Evolutionary conservation across 768 basidiomycete genomes (phyloP), one percentile per base, ranked within the genome.

Genomic region (Phaffia australis): DNA sequence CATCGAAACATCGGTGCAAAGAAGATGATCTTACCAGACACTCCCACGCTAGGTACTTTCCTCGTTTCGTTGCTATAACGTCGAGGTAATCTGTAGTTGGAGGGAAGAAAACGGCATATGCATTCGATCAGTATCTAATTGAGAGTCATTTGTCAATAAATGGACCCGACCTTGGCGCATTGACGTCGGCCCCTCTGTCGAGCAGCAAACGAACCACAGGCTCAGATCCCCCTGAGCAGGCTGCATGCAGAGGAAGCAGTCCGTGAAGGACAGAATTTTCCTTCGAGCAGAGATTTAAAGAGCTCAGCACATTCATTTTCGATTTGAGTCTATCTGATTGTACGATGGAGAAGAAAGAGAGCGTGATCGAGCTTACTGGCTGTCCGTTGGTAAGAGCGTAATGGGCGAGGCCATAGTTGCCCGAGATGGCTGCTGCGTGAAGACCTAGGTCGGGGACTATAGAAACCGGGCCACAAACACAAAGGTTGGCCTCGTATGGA

Each of bases 131-230:
- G 64, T 51, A 63, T 23, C 61, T 49, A 58, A 57, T 59, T 57
- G 60, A 58, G 66, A 68, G 70, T 32, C 63, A 25, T 67, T 70
- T 32, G 16, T 23, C 49, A 60, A 51, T 57, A 35, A 30, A 42
- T 54, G n/a, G 61, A 18, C 58, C 82, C 68, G 62, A 88, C 88
- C 93, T 84, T 62, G 90, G 87, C 4, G 92, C 92, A 77, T 98
- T 98, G 35, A 97, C 94, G 74, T 99, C 95, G n/a, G 95, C 95
- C 25, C 95, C 94, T 66, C 85, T 80, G 69, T 95, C 89, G 73
- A 99, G 87, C 56, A 99, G 79, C 70, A 93, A 81, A 72, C 84
- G 83, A 50, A 98, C 91, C 54, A 97, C 88, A 65, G 85, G 82
- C 64, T 87, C 88, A 73, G 84, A 88, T 1, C 95, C 95, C 27